A percentile compares a stretch with the other conserved stretches of the same genome.
phyloP scores from a whole-genome alignment of 352 stramenopile genomes.

The Phytophthora podocarpi region DNA sequence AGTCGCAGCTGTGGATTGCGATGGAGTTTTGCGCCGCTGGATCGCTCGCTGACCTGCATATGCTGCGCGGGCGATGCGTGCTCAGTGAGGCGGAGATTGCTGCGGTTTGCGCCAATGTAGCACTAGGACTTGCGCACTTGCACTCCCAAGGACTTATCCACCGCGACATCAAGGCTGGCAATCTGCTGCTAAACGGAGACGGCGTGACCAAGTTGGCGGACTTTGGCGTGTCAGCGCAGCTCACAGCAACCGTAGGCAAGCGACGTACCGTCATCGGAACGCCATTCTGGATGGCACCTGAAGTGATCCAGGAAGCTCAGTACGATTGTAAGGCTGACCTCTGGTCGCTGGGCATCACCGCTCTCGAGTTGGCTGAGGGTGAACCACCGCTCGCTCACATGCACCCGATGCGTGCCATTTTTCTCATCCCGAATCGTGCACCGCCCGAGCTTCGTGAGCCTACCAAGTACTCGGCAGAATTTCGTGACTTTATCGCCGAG shows the following conservation, averaged over 20 bases:
- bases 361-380: constrained; percentile 90
- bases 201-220: constrained; percentile 87
- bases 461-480: constrained; percentile 48
- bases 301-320: constrained; percentile 89
- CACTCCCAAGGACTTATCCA: constrained; percentile 84
- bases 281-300: constrained; percentile 92
- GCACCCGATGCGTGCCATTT: constrained; percentile 88
- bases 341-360: constrained; percentile 89
- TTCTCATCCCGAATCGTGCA: constrained; percentile 75
- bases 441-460: constrained; percentile 57
- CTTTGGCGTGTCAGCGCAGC: constrained; percentile 91
- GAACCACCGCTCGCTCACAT: constrained; percentile 84
- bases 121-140: constrained; percentile 79
- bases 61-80: constrained; percentile 44
- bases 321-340: constrained; percentile 87
- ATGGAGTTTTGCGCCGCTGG: constrained; percentile 91
- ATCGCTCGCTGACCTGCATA: constrained; percentile 83
- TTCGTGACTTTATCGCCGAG: constrained; percentile 60
- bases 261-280: constrained; percentile 91
- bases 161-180: constrained; percentile 89
- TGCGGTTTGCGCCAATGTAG: constrained; percentile 70
- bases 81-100: constrained; percentile 77
- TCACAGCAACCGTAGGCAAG: constrained; percentile 91
- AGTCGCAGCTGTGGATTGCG: constrained; percentile 82
- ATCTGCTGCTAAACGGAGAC: constrained; percentile 75